A percentile compares a stretch with the other conserved stretches of the same genome.
Conservation (phyloP, 495 filamentous ascomycete species). For the Penicillium cataractarum region DNA sequence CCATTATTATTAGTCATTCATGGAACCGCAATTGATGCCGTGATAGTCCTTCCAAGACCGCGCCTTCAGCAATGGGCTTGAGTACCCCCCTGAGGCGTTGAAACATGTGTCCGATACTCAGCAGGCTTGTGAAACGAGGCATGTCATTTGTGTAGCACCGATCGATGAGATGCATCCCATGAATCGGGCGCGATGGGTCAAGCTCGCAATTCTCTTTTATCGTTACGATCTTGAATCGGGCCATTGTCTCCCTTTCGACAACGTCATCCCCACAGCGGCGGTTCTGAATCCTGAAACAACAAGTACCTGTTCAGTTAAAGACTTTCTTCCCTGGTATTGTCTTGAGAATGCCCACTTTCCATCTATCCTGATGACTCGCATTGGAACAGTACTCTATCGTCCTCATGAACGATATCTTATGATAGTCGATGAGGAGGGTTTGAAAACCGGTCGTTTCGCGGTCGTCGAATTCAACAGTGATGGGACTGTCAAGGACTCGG, state of each 20-base stretch:
- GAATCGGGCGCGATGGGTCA: conserved; percentile 18
- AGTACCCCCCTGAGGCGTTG: conserved; percentile 16
- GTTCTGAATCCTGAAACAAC: conserved; percentile 16
- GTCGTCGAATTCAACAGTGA: conserved; percentile 5
- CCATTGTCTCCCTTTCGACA: conserved; percentile 12
- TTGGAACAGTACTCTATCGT: conserved; percentile 14
- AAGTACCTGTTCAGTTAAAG: conserved; percentile 8
- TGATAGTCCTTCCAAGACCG: conserved; percentile 6
- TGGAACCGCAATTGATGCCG: background rate
- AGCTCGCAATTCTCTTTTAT: conserved; percentile 18
- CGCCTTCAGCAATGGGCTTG: conserved; percentile 7
- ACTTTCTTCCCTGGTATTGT: conserved; percentile 15
- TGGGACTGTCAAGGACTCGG: conserved; percentile 10
- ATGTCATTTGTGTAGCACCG: conserved; percentile 6
- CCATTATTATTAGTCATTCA: conserved; percentile 6
- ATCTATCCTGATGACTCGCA: conserved; percentile 5
- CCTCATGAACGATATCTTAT: conserved; percentile 1
- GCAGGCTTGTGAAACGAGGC: conserved; percentile 9
- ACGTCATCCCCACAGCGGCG: background rate
- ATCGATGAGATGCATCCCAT: conserved; percentile 12
- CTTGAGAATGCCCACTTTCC: conserved; percentile 14
- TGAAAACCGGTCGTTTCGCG: conserved; percentile 14
- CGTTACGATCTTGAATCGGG: conserved; percentile 17
- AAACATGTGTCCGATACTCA: conserved; percentile 6
- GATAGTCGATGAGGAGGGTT: conserved; percentile 10